These are phyloP conservation scores for Hyphopichia homilentoma DNA, from an alignment of 805 yeast genomes.

Conservation along the genomic window DNA sequence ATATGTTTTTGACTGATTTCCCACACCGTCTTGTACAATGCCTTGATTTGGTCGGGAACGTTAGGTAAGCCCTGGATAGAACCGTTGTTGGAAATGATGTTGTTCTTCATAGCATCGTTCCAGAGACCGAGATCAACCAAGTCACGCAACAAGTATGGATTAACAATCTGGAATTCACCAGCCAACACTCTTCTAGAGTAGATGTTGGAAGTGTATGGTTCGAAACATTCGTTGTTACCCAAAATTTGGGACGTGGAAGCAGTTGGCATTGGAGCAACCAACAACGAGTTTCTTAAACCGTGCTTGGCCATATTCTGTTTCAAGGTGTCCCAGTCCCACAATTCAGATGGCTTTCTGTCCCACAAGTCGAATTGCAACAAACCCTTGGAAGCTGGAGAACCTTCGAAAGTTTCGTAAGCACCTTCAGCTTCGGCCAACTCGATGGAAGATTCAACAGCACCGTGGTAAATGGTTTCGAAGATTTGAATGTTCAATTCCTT, in stretches of 20 bases:
- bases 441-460: slow-evolving; percentile 52
- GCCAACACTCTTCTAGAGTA: slow-evolving; percentile 61
- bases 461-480: slow-evolving; percentile 61
- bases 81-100: slow-evolving; percentile 54
- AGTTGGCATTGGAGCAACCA: slow-evolving; percentile 66
- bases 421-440: slow-evolving; percentile 54
- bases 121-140: slow-evolving; percentile 56
- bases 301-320: slow-evolving; percentile 45
- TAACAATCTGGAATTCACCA: slow-evolving; percentile 63
- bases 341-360: slow-evolving; percentile 55
- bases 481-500: slow-evolving; percentile 54
- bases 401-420: slow-evolving; percentile 46
- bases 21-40: slow-evolving; percentile 59
- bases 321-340: slow-evolving; percentile 58
- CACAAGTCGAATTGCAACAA: slow-evolving; percentile 55
- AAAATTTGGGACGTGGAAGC: slow-evolving; percentile 64
- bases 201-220: slow-evolving; percentile 60
- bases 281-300: slow-evolving; percentile 56
- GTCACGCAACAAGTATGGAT: slow-evolving; percentile 55
- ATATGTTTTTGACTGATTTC: slow-evolving; percentile 57
- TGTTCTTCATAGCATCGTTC: slow-evolving; percentile 56
- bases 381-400: slow-evolving; percentile 60
- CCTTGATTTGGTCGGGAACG: slow-evolving; percentile 52
- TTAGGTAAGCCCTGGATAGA: slow-evolving; percentile 54
- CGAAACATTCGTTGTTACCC: slow-evolving; percentile 61